Percentiles rank a stretch among this genome's conserved stretches.
These are phyloP conservation scores for Huntiella bhutanensis DNA, from an alignment of 2,329 filamentous ascomycete species.

Conservation along the genomic window DNA sequence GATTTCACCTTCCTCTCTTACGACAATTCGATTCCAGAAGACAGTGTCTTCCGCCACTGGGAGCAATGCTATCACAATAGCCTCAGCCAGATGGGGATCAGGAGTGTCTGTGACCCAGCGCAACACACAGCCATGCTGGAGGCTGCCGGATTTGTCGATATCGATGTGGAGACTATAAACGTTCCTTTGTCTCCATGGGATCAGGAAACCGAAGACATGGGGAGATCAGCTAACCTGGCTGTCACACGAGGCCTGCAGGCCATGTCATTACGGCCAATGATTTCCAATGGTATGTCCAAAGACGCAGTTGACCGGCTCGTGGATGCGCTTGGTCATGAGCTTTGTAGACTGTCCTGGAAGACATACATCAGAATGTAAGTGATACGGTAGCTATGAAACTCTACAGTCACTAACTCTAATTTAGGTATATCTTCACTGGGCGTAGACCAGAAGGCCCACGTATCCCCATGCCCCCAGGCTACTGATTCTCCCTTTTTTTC, in stretches of 20 bases:
- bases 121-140: constrained; percentile 30
- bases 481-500: not conserved
- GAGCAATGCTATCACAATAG: constrained; percentile 20
- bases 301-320: constrained; percentile 46
- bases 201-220: constrained; percentile 46
- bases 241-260: constrained; percentile 55
- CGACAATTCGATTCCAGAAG: constrained; percentile 37
- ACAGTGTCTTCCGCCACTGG: constrained; percentile 48
- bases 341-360: constrained; percentile 47
- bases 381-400: constrained; percentile 3
- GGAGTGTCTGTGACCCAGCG: constrained; percentile 12
- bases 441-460: constrained; percentile 13
- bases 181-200: constrained; percentile 59
- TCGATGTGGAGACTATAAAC: constrained; percentile 48
- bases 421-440: constrained; percentile 20
- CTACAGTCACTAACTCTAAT: constrained; percentile 5
- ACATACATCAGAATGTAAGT: constrained; percentile 64
- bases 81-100: not conserved
- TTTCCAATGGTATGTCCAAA: constrained; percentile 28
- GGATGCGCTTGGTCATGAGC: constrained; percentile 44
- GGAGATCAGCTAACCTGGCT: constrained; percentile 68
- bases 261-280: constrained; percentile 55
- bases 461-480: not conserved
- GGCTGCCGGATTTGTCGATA: constrained; percentile 59
- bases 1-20: constrained; percentile 62